These are phyloP conservation scores for Cercospora sojina DNA, from an alignment of 2,329 filamentous ascomycete genomes.

Conservation along the genomic window DNA sequence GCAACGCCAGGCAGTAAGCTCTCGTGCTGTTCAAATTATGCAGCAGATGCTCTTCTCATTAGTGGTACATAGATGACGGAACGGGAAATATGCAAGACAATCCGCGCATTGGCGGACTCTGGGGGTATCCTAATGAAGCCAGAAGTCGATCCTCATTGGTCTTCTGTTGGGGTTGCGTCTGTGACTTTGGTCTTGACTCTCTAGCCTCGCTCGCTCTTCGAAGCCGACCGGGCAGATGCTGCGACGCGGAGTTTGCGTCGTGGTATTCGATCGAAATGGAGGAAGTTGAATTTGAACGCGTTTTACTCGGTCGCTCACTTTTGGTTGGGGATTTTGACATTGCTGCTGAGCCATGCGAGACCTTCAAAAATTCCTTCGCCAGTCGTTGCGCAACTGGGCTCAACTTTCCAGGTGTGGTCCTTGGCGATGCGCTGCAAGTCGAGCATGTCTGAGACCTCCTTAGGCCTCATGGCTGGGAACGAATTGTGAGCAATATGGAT, in stretches of 20 bases:
- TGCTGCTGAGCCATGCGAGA: slow-evolving; percentile 52
- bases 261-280: neutral
- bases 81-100: slow-evolving; percentile 6
- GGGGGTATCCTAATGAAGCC: slow-evolving; percentile 16
- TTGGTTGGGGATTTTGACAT: slow-evolving; percentile 45
- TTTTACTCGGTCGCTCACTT: slow-evolving; percentile 20
- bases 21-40: neutral
- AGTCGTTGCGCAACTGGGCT: slow-evolving; percentile 55
- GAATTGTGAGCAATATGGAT: neutral
- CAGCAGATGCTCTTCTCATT: neutral
- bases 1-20: neutral
- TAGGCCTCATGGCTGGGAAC: slow-evolving; percentile 48
- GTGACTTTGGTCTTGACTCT: neutral
- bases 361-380: slow-evolving; percentile 56
- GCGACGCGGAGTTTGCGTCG: neutral
- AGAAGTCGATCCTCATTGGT: slow-evolving; percentile 11
- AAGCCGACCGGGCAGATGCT: neutral
- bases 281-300: neutral
- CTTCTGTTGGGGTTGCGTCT: neutral
- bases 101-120: slow-evolving; percentile 1
- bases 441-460: slow-evolving; percentile 51
- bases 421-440: slow-evolving; percentile 52
- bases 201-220: neutral
- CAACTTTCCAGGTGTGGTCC: slow-evolving; percentile 55
- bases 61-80: slow-evolving; percentile 1